Conservation (phyloP, 2,329 filamentous ascomycete genomes). For the Colletotrichum tofieldiae region DNA sequence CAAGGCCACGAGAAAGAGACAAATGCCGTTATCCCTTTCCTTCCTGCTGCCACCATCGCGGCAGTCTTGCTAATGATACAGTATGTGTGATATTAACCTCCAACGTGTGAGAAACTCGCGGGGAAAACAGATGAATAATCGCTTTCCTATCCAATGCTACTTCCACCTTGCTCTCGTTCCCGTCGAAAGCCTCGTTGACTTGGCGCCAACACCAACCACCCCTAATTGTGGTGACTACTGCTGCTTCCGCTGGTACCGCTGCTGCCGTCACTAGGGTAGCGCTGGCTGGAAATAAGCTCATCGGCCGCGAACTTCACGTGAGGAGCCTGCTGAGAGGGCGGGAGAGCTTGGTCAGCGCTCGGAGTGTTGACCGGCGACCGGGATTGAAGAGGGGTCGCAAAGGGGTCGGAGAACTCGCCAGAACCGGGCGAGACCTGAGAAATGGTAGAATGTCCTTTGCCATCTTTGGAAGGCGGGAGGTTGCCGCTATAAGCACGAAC, state of each 20-base stretch:
- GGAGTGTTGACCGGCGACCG: constrained; percentile 20
- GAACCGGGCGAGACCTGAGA: constrained; percentile 22
- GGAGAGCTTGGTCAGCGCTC: constrained; percentile 8
- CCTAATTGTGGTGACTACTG: constrained; percentile 4
- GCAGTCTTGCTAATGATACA: constrained; percentile 30
- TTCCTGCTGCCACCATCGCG: background rate
- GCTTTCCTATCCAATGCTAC: constrained; percentile 25
- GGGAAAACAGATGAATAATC: background rate
- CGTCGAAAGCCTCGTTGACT: background rate
- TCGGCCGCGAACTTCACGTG: constrained; percentile 29
- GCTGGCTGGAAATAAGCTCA: constrained; percentile 20
- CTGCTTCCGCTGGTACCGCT: constrained; percentile 17
- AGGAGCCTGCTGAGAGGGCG: constrained; percentile 18
- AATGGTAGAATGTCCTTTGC: constrained; percentile 24
- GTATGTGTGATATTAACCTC: constrained; percentile 7
- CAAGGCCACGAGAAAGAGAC: background rate
- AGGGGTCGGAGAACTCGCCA: constrained; percentile 21
- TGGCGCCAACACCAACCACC: background rate
- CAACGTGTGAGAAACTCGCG: background rate
- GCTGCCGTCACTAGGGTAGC: constrained; percentile 11
- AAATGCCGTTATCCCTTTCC: background rate
- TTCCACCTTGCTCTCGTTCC: background rate
- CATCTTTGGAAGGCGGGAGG: background rate
- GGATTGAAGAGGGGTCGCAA: constrained; percentile 22
- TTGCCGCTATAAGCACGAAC: constrained; percentile 24